A percentile compares a stretch with the other conserved stretches of the same genome.
phyloP scores from a whole-genome alignment of 306 rosid genomes.

The Acacia crassicarpa region DNA sequence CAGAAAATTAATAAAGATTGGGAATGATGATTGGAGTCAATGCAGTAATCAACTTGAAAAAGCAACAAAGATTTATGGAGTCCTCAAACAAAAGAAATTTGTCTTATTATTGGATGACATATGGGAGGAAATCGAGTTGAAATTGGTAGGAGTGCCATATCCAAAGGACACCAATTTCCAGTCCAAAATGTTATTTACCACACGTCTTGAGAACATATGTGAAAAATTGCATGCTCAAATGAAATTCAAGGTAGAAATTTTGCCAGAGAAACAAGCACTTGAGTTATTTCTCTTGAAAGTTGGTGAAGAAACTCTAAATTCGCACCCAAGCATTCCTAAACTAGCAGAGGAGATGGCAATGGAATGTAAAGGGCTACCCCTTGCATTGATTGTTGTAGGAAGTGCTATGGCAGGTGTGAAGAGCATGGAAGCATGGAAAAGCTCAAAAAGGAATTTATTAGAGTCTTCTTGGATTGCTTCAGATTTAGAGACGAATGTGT shows the following conservation, averaged over 20 bases:
- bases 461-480: not conserved
- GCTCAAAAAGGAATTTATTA: not conserved
- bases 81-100: not conserved
- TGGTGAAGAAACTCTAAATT: not conserved
- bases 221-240: not conserved
- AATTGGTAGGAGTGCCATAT: conserved; percentile 13
- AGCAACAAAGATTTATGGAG: not conserved
- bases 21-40: not conserved
- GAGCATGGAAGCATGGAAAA: not conserved
- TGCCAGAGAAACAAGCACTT: not conserved
- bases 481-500: not conserved
- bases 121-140: conserved; percentile 21
- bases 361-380: not conserved
- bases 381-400: not conserved
- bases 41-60: not conserved
- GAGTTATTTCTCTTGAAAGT: not conserved
- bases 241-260: not conserved
- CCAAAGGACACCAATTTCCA: not conserved
- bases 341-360: not conserved
- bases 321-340: not conserved
- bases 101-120: not conserved
- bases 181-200: not conserved
- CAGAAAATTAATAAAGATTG: not conserved
- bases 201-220: not conserved
- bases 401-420: not conserved